Conservation (phyloP, 2,329 filamentous ascomycete species). For the Podosphaera fusca region DNA sequence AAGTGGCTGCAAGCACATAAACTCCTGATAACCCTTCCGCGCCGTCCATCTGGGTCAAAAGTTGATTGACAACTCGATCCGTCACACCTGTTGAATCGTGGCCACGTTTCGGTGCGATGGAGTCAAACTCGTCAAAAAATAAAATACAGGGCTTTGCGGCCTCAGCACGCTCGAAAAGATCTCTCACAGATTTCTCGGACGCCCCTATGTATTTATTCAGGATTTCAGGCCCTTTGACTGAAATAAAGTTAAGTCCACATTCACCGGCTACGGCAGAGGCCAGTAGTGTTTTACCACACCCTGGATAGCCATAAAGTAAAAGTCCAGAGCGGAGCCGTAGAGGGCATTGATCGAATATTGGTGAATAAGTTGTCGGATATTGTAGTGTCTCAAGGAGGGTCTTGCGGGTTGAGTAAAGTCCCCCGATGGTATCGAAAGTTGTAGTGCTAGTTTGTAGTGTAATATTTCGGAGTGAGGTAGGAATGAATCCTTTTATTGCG, state of each 20-base stretch:
- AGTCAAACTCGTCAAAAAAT: slow-evolving; percentile 98
- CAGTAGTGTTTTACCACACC: slow-evolving; percentile 87
- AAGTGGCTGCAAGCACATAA: slow-evolving; percentile 88
- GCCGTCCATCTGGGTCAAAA: slow-evolving; percentile 96
- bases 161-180: slow-evolving; percentile 78
- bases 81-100: slow-evolving; percentile 98
- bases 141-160: slow-evolving; percentile 83
- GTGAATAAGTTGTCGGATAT: slow-evolving; percentile 93
- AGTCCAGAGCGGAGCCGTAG: slow-evolving; percentile 83
- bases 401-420: slow-evolving; percentile 63
- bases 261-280: slow-evolving; percentile 94
- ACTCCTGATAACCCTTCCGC: slow-evolving; percentile 87
- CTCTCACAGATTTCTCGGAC: slow-evolving; percentile 84
- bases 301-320: slow-evolving; percentile 81
- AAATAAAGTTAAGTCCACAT: slow-evolving; percentile 95
- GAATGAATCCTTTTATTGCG: slow-evolving; percentile 80
- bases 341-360: slow-evolving; percentile 90
- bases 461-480: slow-evolving; percentile 82
- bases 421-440: slow-evolving; percentile 80
- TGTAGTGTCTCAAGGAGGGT: slow-evolving; percentile 87
- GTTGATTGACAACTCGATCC: slow-evolving; percentile 91
- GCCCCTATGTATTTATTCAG: slow-evolving; percentile 98
- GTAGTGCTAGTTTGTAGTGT: slow-evolving; percentile 82
- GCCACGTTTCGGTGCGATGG: slow-evolving; percentile 86
- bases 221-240: slow-evolving; percentile 93